These are phyloP conservation scores for Pichia phayaonensis DNA, from an alignment of 805 yeast species.

Conservation along the genomic window DNA sequence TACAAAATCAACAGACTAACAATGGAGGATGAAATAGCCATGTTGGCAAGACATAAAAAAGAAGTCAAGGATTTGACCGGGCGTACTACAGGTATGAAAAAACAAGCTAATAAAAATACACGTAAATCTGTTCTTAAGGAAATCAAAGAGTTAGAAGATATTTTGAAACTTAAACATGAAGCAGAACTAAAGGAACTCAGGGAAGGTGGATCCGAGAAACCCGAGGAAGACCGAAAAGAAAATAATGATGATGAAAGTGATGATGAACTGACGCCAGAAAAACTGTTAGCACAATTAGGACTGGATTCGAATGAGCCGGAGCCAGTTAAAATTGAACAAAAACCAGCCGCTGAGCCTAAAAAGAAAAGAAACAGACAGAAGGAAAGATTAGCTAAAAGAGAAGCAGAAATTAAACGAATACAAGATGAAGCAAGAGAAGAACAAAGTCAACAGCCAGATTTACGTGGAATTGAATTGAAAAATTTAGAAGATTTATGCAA, in stretches of 20 bases:
- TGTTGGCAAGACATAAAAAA: constrained; percentile 56
- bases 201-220: not conserved
- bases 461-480: constrained; percentile 63
- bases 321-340: not conserved
- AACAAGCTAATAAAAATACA: constrained; percentile 75
- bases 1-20: not conserved
- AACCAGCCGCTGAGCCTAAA: constrained; percentile 4
- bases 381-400: constrained; percentile 71
- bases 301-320: constrained; percentile 10
- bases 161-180: constrained; percentile 46
- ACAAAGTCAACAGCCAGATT: constrained; percentile 58
- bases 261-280: constrained; percentile 45
- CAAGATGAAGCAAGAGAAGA: constrained; percentile 65
- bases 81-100: constrained; percentile 65
- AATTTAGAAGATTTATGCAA: constrained; percentile 49
- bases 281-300: constrained; percentile 46
- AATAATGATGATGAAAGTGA: constrained; percentile 50
- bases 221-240: constrained; percentile 11
- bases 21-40: constrained; percentile 38
- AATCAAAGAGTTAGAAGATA: constrained; percentile 53
- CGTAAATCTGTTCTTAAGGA: constrained; percentile 56
- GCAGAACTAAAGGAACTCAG: constrained; percentile 36
- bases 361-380: constrained; percentile 70
- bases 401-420: constrained; percentile 56
- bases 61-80: constrained; percentile 63